Conservation (phyloP, 768 basidiomycete genomes). For the Goffeauzyma gilvescens region DNA sequence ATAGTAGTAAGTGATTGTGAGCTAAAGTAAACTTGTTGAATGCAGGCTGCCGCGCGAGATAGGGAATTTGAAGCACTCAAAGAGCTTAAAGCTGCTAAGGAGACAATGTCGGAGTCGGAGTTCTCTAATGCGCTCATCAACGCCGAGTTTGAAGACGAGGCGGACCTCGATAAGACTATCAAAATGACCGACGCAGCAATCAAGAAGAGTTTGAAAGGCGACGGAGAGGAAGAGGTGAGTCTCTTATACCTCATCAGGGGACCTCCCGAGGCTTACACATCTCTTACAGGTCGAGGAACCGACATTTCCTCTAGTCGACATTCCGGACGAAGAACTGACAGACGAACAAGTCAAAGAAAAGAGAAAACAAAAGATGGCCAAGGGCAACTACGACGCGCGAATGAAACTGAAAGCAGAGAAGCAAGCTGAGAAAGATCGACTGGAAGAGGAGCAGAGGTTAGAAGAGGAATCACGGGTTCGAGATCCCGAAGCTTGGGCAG, state of each 20-base stretch:
- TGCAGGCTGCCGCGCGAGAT: too few relatives aligned
- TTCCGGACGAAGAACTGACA: constrained; percentile 75
- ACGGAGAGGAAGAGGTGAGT: constrained; percentile 15
- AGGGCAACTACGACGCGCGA: constrained; percentile 83
- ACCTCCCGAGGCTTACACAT: background rate
- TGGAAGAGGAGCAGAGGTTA: constrained; percentile 38
- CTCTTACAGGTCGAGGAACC: constrained; percentile 50
- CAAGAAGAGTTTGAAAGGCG: constrained; percentile 44
- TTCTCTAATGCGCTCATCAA: constrained; percentile 50
- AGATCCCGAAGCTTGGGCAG: constrained; percentile 57
- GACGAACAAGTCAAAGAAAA: constrained; percentile 89
- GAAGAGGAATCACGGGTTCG: constrained; percentile 60
- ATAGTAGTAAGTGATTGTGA: too few relatives aligned
- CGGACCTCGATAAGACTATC: constrained; percentile 43
- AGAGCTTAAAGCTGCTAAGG: constrained; percentile 46
- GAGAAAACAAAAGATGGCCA: constrained; percentile 74
- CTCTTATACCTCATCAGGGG: background rate
- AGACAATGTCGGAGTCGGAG: constrained; percentile 47
- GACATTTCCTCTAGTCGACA: constrained; percentile 74
- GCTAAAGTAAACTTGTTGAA: too few relatives aligned
- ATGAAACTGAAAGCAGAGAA: constrained; percentile 68
- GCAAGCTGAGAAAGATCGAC: constrained; percentile 50
- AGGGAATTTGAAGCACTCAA: too few relatives aligned
- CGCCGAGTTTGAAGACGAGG: constrained; percentile 43
- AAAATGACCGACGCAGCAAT: constrained; percentile 35